Evolutionary conservation across 352 stramenopile genomes (phyloP).

Genomic region (Phytophthora cactorum): DNA sequence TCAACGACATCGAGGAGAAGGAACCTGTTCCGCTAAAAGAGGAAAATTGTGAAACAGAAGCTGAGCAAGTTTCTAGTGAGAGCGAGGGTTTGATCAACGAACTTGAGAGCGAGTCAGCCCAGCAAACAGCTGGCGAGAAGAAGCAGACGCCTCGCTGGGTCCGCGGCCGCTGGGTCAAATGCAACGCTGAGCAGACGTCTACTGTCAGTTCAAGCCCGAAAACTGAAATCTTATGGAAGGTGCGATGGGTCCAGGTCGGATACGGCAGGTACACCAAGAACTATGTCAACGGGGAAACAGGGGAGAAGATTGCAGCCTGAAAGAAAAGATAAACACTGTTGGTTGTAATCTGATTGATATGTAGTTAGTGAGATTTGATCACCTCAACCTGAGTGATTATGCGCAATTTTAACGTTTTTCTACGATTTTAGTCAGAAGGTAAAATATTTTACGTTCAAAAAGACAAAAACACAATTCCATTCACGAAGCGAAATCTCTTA

Average conservation of each 20-base stretch:
- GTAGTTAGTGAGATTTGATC: no score
- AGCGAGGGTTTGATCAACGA: neutral
- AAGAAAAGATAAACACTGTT: neutral
- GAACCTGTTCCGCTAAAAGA: neutral
- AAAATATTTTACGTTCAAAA: no score
- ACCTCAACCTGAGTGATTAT: no score
- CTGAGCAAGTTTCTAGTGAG: neutral
- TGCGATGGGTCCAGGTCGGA: constrained; percentile 24
- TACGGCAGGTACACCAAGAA: constrained; percentile 30
- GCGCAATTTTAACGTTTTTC: no score
- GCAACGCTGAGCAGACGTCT: neutral
- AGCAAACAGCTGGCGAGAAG: neutral
- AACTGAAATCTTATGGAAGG: constrained; percentile 1
- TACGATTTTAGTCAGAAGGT: no score
- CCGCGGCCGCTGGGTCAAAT: constrained; percentile 25
- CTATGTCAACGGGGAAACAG: constrained; percentile 13
- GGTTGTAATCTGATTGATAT: constrained; percentile 7
- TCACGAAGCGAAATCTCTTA: no score
- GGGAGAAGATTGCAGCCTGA: constrained; percentile 12
- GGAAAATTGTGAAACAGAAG: neutral
- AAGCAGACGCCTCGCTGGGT: constrained; percentile 21
- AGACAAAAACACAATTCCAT: no score
- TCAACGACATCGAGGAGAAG: constrained; percentile 2
- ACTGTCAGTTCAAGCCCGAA: neutral
- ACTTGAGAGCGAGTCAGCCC: neutral